Percentiles rank a stretch among this genome's conserved stretches.
Evolutionary conservation across 2,329 filamentous ascomycete genomes (phyloP).

Genomic region (Cytospora schulzeri): DNA sequence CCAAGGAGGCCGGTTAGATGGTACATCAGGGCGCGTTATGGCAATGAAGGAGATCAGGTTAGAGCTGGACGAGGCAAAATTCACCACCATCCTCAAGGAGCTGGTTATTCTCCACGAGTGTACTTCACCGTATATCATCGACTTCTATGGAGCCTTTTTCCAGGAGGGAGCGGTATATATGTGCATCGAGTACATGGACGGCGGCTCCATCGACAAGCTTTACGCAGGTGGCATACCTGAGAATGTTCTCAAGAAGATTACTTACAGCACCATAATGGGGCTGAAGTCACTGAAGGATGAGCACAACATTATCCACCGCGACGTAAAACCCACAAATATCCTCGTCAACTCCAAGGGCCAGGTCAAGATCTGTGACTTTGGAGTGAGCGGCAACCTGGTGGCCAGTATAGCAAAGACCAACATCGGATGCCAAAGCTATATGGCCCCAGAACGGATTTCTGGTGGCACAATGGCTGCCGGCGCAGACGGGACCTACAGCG

Average conservation of each 20-base stretch:
- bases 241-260: constrained; percentile 84
- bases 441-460: constrained; percentile 95
- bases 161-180: constrained; percentile 99
- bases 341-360: constrained; percentile 86
- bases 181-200: constrained; percentile 99
- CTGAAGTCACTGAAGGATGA: constrained; percentile 94
- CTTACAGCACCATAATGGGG: constrained; percentile 85
- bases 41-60: constrained; percentile 99
- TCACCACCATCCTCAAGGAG: constrained; percentile 96
- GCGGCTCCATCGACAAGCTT: constrained; percentile 94
- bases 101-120: constrained; percentile 95
- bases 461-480: constrained; percentile 76
- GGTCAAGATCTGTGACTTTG: constrained; percentile 98
- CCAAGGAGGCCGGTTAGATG: constrained; percentile 35
- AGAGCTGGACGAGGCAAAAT: constrained; percentile 95
- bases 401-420: constrained; percentile 98
- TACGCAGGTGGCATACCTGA: constrained; percentile 92
- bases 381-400: constrained; percentile 93
- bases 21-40: constrained; percentile 80
- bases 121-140: constrained; percentile 93
- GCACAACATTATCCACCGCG: constrained; percentile 98
- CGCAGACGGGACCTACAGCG: constrained; percentile 86
- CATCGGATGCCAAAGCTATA: constrained; percentile 98
- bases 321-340: constrained; percentile 99
- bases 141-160: constrained; percentile 98